Base-by-base conservation (phyloP, 1,284 basidiomycete species). In the Malassezia sympodialis region DNA sequence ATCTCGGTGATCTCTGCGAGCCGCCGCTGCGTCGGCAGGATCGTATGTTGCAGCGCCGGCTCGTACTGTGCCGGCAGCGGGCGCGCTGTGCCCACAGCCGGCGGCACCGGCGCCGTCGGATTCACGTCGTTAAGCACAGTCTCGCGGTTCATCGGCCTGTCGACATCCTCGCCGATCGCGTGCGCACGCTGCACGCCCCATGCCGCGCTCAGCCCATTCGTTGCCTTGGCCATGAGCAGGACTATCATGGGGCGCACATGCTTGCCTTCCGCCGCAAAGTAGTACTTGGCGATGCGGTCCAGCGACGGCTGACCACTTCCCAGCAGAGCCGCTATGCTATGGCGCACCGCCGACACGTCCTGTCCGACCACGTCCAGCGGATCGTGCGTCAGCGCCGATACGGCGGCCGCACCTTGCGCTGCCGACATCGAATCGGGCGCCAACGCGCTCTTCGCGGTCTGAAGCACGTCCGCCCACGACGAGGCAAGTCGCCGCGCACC, bases 1-100 rank as follows among this genome's bases (percentile, higher is more conserved):
- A 98, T 96, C 76, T 99, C 94, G 47, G 90, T 86, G 54, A 99
- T 94, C 72, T 93, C 89, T 1, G 93, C 93, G 23, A 99, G 82
- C 27, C 93, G 84, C 23, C 86, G 78, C 76, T 98, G 93, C 0
- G 89, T 87, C 7, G 93, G 89, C 8, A 96, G 81, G 37, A 73
- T 69, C 30, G 60, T 55, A 23, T 61, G 53, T 0, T 58, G 44
- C 4, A 61, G 48, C n/a, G 56, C 48, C 19, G 35, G 27, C 17
- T 23, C 27, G 37, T 58, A 52, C 26, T 34, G 48, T n/a, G 12
- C 15, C 21, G 24, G 35, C 19, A 23, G 4, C 19, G 28, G 31
- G 10, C 4, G 23, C 14, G 6, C 19, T 7, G 26, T 19, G 7
- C 35, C 14, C n/a, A 32, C 21, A 17, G 39, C 10, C 5, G 21